phyloP scores from a whole-genome alignment of 768 basidiomycete species.

The Russula sp. region DNA sequence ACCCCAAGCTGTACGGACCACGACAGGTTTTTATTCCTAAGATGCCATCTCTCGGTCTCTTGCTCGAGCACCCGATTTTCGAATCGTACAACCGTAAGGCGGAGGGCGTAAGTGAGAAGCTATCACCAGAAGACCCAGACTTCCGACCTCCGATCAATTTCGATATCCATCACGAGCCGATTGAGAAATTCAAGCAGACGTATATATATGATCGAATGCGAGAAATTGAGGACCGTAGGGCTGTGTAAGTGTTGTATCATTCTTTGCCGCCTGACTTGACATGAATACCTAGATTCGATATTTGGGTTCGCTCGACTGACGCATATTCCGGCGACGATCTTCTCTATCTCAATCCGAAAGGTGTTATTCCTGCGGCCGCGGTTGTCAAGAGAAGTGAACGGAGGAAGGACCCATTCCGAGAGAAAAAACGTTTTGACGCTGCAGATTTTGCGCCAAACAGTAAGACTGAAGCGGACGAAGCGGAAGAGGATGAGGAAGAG shows the following conservation, averaged over 20 bases:
- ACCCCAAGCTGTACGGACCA: slow-evolving; percentile 64
- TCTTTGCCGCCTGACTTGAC: background rate
- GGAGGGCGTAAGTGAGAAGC: slow-evolving; percentile 42
- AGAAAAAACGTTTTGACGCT: slow-evolving; percentile 61
- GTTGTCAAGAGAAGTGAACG: slow-evolving; percentile 56
- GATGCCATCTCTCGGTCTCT: slow-evolving; percentile 89
- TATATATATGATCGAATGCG: slow-evolving; percentile 87
- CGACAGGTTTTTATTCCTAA: slow-evolving; percentile 82
- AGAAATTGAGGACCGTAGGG: slow-evolving; percentile 69
- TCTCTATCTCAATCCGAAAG: slow-evolving; percentile 69
- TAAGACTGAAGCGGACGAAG: slow-evolving; percentile 29
- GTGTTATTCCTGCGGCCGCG: slow-evolving; percentile 65
- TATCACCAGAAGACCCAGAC: slow-evolving; percentile 49
- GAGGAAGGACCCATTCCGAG: slow-evolving; percentile 58
- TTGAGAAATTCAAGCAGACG: slow-evolving; percentile 77
- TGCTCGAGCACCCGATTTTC: slow-evolving; percentile 85
- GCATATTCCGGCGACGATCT: slow-evolving; percentile 72
- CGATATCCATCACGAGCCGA: slow-evolving; percentile 53
- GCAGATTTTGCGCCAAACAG: slow-evolving; percentile 35
- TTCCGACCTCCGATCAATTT: slow-evolving; percentile 73
- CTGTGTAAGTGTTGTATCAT: slow-evolving; percentile 51
- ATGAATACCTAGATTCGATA: slow-evolving; percentile 55
- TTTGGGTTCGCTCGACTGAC: slow-evolving; percentile 77
- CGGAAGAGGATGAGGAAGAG: slow-evolving; percentile 41
- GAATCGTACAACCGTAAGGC: slow-evolving; percentile 68